A percentile compares a stretch with the other conserved stretches of the same genome.
These are phyloP conservation scores for Ophiocordyceps camponoti-saundersi DNA, from an alignment of 2,329 filamentous ascomycete species.

Conservation along the genomic window DNA sequence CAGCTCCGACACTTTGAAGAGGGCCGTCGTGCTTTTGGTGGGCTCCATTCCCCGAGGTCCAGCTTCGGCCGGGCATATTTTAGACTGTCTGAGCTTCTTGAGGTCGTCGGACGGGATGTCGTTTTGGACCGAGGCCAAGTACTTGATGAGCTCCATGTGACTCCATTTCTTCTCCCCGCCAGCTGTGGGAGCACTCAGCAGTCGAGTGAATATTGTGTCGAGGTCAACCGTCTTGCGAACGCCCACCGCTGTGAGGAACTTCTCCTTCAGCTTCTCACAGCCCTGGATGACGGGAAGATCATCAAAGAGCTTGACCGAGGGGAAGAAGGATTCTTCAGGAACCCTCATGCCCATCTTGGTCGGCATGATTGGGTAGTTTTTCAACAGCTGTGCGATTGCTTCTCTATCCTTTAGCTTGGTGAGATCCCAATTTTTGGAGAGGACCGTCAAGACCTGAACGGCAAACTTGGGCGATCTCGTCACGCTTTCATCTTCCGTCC, in stretches of 20 bases:
- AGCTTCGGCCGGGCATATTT: slow-evolving; percentile 66
- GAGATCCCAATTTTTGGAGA: slow-evolving; percentile 87
- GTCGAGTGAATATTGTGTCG: slow-evolving; percentile 77
- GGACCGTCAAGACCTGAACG: slow-evolving; percentile 54
- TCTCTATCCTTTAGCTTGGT: slow-evolving; percentile 49
- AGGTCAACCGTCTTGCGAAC: slow-evolving; percentile 92
- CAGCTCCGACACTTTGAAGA: slow-evolving; percentile 62
- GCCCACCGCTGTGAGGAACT: slow-evolving; percentile 66
- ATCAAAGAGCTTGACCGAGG: slow-evolving; percentile 85
- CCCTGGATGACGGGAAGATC: slow-evolving; percentile 71
- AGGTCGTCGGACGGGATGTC: slow-evolving; percentile 80
- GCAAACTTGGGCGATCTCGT: slow-evolving; percentile 59
- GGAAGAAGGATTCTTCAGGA: slow-evolving; percentile 78
- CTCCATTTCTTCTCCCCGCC: slow-evolving; percentile 58
- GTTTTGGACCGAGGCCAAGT: slow-evolving; percentile 72
- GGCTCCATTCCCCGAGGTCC: slow-evolving; percentile 37
- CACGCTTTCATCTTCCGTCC: slow-evolving; percentile 48
- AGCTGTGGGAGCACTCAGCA: slow-evolving; percentile 46
- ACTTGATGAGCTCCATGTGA: slow-evolving; percentile 87
- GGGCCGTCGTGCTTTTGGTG: slow-evolving; percentile 28
- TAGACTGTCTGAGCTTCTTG: slow-evolving; percentile 56
- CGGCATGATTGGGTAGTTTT: slow-evolving; percentile 60
- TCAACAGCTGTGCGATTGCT: slow-evolving; percentile 46
- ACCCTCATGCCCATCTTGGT: slow-evolving; percentile 82
- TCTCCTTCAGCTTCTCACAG: slow-evolving; percentile 73